These are phyloP conservation scores for Linum lewisii DNA, from an alignment of 345 rosid species.

Conservation along the genomic window DNA sequence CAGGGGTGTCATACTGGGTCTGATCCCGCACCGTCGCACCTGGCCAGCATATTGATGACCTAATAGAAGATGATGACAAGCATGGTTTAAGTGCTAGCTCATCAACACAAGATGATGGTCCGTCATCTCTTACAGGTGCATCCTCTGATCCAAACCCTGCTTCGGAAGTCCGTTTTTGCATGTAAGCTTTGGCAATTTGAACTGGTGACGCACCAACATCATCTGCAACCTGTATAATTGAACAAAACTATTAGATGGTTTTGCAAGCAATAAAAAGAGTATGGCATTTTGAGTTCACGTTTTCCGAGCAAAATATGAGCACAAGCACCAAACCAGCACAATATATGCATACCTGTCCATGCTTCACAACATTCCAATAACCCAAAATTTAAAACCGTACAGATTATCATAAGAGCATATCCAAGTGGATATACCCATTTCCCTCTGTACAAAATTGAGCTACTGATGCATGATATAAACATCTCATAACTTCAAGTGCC, in stretches of 20 bases:
- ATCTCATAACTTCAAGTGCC: neutral
- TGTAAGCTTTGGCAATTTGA: slow-evolving; percentile 9
- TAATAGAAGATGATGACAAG: slow-evolving; percentile 39
- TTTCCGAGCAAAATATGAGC: neutral
- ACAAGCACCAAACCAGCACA: neutral
- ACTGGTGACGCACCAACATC: slow-evolving; percentile 60
- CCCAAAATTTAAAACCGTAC: neutral
- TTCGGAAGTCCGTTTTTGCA: slow-evolving; percentile 14
- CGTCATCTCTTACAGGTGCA: slow-evolving; percentile 37
- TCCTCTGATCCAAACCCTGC: slow-evolving; percentile 28
- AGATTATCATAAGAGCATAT: neutral
- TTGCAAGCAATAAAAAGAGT: neutral
- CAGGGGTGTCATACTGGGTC: slow-evolving; percentile 50
- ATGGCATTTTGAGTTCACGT: neutral
- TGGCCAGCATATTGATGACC: slow-evolving; percentile 73
- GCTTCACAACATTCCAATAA: neutral
- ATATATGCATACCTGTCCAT: neutral
- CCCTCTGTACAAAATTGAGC: neutral
- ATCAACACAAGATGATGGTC: slow-evolving; percentile 19
- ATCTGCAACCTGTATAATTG: slow-evolving; percentile 24
- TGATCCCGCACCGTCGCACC: slow-evolving; percentile 64
- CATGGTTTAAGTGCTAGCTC: slow-evolving; percentile 34
- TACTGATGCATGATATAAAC: neutral
- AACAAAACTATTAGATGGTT: neutral
- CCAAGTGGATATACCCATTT: neutral